Percentiles rank a stretch among this genome's conserved stretches.
Conservation (phyloP, 2,329 filamentous ascomycete species). For the Exophiala dermatitidis region DNA sequence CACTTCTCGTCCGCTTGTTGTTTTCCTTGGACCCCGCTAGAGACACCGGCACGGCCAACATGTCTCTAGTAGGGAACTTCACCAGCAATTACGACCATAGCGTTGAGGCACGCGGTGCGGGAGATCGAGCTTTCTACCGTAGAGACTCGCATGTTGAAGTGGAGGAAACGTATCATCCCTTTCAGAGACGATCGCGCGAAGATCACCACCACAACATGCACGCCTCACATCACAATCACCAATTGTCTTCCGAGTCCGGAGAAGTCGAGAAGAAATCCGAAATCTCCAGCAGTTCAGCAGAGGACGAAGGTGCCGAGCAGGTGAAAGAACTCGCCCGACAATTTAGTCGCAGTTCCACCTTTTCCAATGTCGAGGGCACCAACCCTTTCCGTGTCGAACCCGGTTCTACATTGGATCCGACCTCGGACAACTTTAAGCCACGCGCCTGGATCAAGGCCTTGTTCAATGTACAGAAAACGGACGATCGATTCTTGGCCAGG, state of each 20-base stretch:
- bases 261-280: conserved; percentile 12
- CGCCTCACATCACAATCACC: background rate
- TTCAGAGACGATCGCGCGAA: background rate
- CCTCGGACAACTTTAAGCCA: conserved; percentile 39
- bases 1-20: too few species aligned
- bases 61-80: conserved; percentile 21
- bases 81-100: conserved; percentile 14
- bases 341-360: conserved; percentile 18
- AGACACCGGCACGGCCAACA: background rate
- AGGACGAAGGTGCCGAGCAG: conserved; percentile 14
- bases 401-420: conserved; percentile 39
- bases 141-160: background rate
- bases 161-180: conserved; percentile 4
- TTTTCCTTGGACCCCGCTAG: background rate
- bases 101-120: conserved; percentile 5
- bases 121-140: conserved; percentile 1
- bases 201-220: background rate
- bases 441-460: conserved; percentile 44
- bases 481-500: conserved; percentile 34
- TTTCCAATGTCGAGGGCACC: background rate
- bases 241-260: background rate
- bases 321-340: conserved; percentile 24
- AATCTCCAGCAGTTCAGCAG: conserved; percentile 12
- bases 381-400: conserved; percentile 27
- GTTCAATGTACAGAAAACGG: conserved; percentile 36